Base-by-base conservation (phyloP, 192 early-diverging fungal genomes). In the Helicostylum pulchrum region DNA sequence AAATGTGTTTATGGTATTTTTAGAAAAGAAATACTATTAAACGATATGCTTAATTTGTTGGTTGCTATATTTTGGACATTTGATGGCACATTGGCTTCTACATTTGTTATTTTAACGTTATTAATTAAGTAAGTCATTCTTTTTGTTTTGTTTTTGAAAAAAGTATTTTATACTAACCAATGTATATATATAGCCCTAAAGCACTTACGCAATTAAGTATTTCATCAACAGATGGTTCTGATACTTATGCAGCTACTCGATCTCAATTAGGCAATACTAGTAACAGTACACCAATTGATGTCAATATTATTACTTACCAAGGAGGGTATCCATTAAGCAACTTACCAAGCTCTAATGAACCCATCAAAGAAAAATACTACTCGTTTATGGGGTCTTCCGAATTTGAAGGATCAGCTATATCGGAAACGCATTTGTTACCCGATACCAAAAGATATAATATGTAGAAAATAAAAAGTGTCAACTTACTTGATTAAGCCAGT, bases 1-100 rank as follows among this genome's bases (percentile, higher is more conserved):
- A 15, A 51, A 9, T 65, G 15, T 7, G 0, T 55, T 7, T 71
- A 71, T 61, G 56, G 51, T 12, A 23, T 48, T 7, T 51, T 32
- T 19, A 56, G 69, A 23, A 57, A 19, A 23, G 7, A n/a, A 2
- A 58, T 66, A 15, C 4, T 34, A 15, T 32, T 34, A 15, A 55
- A 30, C 8, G 12, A 34, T 39, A 10, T 39, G 9, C 7, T 10
- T 39, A 39, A 10, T 10, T 39, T 39, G 6, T 39, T 39, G 5
- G 36, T 39, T 39, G 36, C 36, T 39, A 39, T 39, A 39, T 39
- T 59, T 45, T 59, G 57, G 57, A 44, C 39, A 43, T 59, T 59
- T 30, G 57, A 59, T 45, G 57, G 57, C 15, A 59, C 57, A 5
- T 19, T 42, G 14, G 43, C 42, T 10, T 43, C 57, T 23, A 59